Evolutionary conservation across 2,329 filamentous ascomycete genomes (phyloP).

Genomic region (Scedosporium aurantiacum): DNA sequence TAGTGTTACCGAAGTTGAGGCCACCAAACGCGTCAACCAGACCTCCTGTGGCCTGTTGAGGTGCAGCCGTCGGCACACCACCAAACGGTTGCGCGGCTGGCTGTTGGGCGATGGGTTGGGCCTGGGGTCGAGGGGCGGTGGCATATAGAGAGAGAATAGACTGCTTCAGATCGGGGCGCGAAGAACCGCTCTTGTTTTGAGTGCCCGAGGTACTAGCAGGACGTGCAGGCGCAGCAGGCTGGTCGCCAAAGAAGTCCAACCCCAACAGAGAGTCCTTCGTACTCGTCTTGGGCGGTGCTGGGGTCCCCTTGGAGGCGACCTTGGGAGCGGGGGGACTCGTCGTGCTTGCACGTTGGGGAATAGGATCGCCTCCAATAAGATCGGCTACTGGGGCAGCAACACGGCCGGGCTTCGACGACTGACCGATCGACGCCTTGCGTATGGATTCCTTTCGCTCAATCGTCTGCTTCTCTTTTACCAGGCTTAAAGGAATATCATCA

Average conservation of each 20-base stretch:
- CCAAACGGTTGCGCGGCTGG: constrained; percentile 52
- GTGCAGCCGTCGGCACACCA: constrained; percentile 45
- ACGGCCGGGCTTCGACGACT: constrained; percentile 24
- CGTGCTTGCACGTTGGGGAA: constrained; percentile 62
- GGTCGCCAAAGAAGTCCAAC: constrained; percentile 78
- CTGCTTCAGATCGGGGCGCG: constrained; percentile 88
- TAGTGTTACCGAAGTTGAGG: constrained; percentile 27
- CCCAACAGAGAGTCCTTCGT: constrained; percentile 84
- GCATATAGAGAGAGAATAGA: constrained; percentile 94
- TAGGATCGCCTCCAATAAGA: constrained; percentile 67
- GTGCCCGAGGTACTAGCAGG: constrained; percentile 72
- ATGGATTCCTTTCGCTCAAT: constrained; percentile 48
- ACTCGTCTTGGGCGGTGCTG: constrained; percentile 57
- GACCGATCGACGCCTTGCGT: constrained; percentile 47
- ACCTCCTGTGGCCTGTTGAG: constrained; percentile 45
- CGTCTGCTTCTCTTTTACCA: constrained; percentile 56
- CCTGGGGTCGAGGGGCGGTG: constrained; percentile 65
- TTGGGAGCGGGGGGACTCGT: constrained; percentile 52
- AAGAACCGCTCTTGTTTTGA: constrained; percentile 49
- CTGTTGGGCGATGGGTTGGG: constrained; percentile 40
- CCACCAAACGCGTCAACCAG: constrained; percentile 64
- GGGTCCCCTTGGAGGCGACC: constrained; percentile 41
- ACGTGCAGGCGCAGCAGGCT: constrained; percentile 55
- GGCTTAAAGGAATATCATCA: constrained; percentile 60
- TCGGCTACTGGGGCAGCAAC: constrained; percentile 50